Conservation (phyloP, 192 early-diverging fungal genomes). For the Phlyctochytrium planicorne region DNA sequence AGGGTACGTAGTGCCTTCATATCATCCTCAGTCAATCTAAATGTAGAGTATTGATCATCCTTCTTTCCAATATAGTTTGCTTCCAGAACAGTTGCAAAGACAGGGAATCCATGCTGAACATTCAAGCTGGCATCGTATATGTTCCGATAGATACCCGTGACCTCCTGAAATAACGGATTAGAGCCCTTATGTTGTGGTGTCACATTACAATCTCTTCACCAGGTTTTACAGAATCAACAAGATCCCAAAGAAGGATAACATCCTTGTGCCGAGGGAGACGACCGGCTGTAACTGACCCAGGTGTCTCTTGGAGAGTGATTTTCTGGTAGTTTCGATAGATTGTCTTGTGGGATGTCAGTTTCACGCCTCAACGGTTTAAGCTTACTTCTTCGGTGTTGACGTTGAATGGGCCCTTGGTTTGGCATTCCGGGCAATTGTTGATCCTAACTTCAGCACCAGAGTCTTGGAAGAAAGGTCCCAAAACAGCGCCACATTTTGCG, state of each 20-base stretch:
- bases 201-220: conserved; percentile 86
- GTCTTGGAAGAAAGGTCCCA: conserved; percentile 96
- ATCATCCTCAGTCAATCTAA: conserved; percentile 90
- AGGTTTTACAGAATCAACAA: conserved; percentile 93
- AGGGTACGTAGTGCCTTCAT: conserved; percentile 71
- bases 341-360: conserved; percentile 50
- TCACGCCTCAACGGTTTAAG: background rate
- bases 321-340: conserved; percentile 97
- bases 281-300: conserved; percentile 92
- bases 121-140: conserved; percentile 89
- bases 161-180: conserved; percentile 50
- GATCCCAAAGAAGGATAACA: conserved; percentile 91
- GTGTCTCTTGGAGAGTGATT: conserved; percentile 92
- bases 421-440: conserved; percentile 82
- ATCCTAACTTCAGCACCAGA: conserved; percentile 81
- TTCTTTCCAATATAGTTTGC: conserved; percentile 92
- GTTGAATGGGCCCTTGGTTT: conserved; percentile 86
- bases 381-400: conserved; percentile 84
- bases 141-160: conserved; percentile 95
- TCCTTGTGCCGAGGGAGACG: conserved; percentile 92
- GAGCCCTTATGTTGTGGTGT: background rate
- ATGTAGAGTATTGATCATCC: conserved; percentile 84
- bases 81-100: conserved; percentile 94
- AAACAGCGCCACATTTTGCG: conserved; percentile 82
- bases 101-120: conserved; percentile 92